Percentiles rank a stretch among this genome's conserved stretches.
phyloP scores from a whole-genome alignment of 108 stramenopile genomes.

The Schizochytrium sp. region DNA sequence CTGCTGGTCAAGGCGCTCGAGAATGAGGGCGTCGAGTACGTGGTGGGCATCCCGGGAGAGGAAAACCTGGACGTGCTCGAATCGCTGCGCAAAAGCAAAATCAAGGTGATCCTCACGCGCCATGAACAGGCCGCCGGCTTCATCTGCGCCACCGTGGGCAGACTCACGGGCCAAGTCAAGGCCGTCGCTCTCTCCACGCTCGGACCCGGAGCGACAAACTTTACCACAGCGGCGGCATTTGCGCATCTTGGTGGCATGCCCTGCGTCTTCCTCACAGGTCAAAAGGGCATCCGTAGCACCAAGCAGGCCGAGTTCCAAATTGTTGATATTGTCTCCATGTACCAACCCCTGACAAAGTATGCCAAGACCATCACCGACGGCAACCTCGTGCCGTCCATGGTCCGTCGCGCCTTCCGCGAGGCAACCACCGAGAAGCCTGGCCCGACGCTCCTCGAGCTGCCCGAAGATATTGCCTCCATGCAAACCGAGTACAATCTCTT shows the following conservation, averaged over 20 bases:
- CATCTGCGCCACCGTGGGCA: slow-evolving; percentile 27
- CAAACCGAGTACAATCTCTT: neutral
- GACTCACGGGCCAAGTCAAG: slow-evolving; percentile 26
- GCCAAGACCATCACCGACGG: slow-evolving; percentile 13
- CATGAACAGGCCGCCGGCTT: slow-evolving; percentile 36
- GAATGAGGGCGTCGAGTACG: slow-evolving; percentile 28
- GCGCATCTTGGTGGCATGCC: slow-evolving; percentile 26
- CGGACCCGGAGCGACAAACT: slow-evolving; percentile 31
- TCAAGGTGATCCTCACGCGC: slow-evolving; percentile 23
- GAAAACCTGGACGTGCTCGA: slow-evolving; percentile 29
- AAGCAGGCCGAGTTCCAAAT: slow-evolving; percentile 32
- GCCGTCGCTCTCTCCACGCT: slow-evolving; percentile 26
- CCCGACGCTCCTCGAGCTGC: slow-evolving; percentile 22
- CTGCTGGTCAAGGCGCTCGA: slow-evolving; percentile 10
- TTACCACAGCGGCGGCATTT: slow-evolving; percentile 24
- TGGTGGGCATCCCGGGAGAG: slow-evolving; percentile 34
- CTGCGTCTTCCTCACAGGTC: slow-evolving; percentile 23
- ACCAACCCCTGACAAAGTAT: slow-evolving; percentile 25
- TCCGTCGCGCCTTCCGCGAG: slow-evolving; percentile 22
- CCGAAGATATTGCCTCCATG: slow-evolving; percentile 22
- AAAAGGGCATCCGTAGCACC: slow-evolving; percentile 19
- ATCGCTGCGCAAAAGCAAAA: slow-evolving; percentile 18
- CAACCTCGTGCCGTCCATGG: slow-evolving; percentile 19
- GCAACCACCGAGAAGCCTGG: slow-evolving; percentile 28
- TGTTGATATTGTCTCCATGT: slow-evolving; percentile 26